Conservation (phyloP, 2,329 filamentous ascomycete genomes). For the Epicoccum nigrum region DNA sequence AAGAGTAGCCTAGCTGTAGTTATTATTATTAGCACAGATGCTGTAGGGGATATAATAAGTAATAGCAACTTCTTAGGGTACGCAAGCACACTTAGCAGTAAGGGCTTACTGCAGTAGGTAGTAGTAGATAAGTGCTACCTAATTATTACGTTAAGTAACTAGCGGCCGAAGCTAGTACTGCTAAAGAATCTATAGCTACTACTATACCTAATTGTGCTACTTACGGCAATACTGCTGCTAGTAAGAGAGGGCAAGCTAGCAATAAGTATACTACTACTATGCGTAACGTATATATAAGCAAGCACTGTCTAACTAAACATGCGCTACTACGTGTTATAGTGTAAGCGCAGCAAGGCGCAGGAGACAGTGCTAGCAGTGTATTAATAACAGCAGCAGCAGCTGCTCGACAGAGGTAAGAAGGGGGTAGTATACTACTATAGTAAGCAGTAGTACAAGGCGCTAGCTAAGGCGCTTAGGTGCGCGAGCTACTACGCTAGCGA, state of each 20-base stretch:
- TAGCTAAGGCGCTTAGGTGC: slow-evolving; percentile 15
- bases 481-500: slow-evolving; percentile 19
- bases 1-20: slow-evolving; percentile 15
- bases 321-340: slow-evolving; percentile 13
- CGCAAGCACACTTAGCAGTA: not conserved
- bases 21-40: not conserved
- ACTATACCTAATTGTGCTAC: not conserved
- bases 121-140: not conserved
- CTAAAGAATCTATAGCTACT: not conserved
- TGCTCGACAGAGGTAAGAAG: slow-evolving; percentile 8
- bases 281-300: not conserved
- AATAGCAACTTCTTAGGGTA: not conserved
- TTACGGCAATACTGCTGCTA: not conserved
- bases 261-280: not conserved
- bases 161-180: not conserved
- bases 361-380: slow-evolving; percentile 10
- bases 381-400: not conserved
- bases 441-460: slow-evolving; percentile 13
- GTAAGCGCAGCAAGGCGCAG: slow-evolving; percentile 1
- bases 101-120: not conserved
- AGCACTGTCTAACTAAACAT: not conserved
- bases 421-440: slow-evolving; percentile 27
- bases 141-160: not conserved
- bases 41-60: not conserved
- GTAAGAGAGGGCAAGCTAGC: not conserved